phyloP scores from a whole-genome alignment of 1,284 basidiomycete species.

The Leccinum pachyderme region DNA sequence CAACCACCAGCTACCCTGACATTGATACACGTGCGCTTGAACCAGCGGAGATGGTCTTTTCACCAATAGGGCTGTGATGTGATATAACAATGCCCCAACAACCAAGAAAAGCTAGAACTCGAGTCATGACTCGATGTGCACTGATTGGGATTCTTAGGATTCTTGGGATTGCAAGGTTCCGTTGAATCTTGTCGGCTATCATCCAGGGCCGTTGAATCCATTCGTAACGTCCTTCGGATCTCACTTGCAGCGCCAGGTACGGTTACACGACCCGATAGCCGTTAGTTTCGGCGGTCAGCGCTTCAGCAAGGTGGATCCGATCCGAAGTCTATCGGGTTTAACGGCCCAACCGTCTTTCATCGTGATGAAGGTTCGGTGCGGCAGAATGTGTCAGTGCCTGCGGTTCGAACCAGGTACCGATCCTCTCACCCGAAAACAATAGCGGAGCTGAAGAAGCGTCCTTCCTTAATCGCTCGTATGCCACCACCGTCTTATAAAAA shows the following conservation, averaged over 20 bases:
- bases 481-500: constrained; percentile 5
- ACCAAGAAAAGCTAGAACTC: too few species aligned
- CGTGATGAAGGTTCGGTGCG: not conserved
- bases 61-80: not conserved
- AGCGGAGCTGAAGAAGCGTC: constrained; percentile 13
- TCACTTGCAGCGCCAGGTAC: not conserved
- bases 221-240: not conserved
- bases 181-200: not conserved
- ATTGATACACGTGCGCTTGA: too few species aligned
- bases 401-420: not conserved
- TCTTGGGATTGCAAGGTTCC: not conserved
- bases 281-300: not conserved
- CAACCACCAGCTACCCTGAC: too few species aligned
- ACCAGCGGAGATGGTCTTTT: too few species aligned
- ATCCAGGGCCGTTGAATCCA: not conserved
- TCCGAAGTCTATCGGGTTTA: not conserved
- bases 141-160: not conserved
- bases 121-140: not conserved
- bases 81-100: not conserved
- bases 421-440: not conserved
- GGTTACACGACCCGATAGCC: not conserved
- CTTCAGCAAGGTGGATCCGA: not conserved
- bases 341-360: not conserved
- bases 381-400: not conserved
- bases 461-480: constrained; percentile 20